Evolutionary conservation across 2,329 filamentous ascomycete species (phyloP), one percentile per base, ranked within the genome.

Genomic region (Huntiella omanensis): DNA sequence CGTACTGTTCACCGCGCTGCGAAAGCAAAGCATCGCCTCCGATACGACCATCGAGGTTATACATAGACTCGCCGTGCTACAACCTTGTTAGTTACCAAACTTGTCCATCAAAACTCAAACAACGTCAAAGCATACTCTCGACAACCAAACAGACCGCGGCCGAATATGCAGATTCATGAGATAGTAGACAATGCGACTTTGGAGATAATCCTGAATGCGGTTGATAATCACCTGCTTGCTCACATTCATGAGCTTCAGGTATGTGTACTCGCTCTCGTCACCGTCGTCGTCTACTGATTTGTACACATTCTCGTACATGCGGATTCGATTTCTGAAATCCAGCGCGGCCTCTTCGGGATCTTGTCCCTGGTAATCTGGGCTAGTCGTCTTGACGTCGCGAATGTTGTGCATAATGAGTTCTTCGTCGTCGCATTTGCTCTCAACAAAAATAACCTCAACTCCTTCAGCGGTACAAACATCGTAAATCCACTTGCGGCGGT

Each of bases 91-190:
- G 40, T 40, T 32, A 22, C 17, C 6, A 43, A 34, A 16, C n/a
- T 7, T 13, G 28, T n/a, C 35, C 4, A 28, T 28, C 2, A 47
- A 42, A 22, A 35, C 16, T 6, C 33, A 34, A 41, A 40, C 4
- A 22, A 33, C 2, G 19, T 19, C 4, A 36, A 17, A 10, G 71
- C 78, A 63, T 68, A 88, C 83, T 52, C 91, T 72, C 54, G 91
- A 96, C 44, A 98, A 67, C 91, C 91, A 98, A 53, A 98, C 93
- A 3, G 86, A 93, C 48, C 91, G 77, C 13, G 88, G 88, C 53
- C 88, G 88, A 61, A 98, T 98, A 64, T 98, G 91, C 35, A 98
- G 70, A 60, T 96, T 98, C 79, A 96, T 95, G 49, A 96, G 75
- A 60, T 95, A 98, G 64, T 98, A 98, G 40, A 98, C 88, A 39